Evolutionary conservation across 2,329 filamentous ascomycete genomes (phyloP).

Genomic region (Scytalidium sp.): DNA sequence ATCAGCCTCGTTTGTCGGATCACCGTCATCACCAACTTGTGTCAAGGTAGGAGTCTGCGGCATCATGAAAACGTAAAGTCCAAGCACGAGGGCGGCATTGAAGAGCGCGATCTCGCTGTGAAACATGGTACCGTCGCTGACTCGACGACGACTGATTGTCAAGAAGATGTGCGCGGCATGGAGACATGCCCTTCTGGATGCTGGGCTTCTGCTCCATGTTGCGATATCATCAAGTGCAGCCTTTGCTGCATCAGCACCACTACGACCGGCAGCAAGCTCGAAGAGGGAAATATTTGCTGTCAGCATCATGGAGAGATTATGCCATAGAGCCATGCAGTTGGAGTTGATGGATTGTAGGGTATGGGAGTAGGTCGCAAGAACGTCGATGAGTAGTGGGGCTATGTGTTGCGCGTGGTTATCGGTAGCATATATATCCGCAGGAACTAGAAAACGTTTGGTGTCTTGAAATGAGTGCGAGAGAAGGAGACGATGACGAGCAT

Average conservation of each 20-base stretch:
- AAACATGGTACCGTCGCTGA: conserved; percentile 48
- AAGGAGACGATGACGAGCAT: conserved; percentile 39
- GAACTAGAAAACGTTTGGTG: conserved; percentile 36
- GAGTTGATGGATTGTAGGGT: conserved; percentile 40
- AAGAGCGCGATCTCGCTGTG: conserved; percentile 48
- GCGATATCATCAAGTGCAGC: conserved; percentile 48
- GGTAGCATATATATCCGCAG: conserved; percentile 42
- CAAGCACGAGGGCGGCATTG: conserved; percentile 46
- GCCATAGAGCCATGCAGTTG: conserved; percentile 49
- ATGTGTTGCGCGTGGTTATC: conserved; percentile 41
- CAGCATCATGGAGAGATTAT: conserved; percentile 49
- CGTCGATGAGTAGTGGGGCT: conserved; percentile 31
- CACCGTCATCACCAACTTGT: conserved; percentile 15
- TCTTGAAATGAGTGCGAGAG: conserved; percentile 26
- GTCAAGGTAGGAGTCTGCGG: conserved; percentile 14
- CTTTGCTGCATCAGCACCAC: conserved; percentile 41
- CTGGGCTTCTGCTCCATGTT: conserved; percentile 46
- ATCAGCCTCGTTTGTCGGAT: neutral
- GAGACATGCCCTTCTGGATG: conserved; percentile 45
- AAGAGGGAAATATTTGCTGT: conserved; percentile 50
- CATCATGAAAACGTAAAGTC: conserved; percentile 49
- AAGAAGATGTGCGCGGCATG: conserved; percentile 52
- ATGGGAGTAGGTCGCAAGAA: conserved; percentile 37
- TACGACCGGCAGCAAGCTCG: conserved; percentile 47
- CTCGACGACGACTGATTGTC: conserved; percentile 46